phyloP scores from a whole-genome alignment of 345 rosid genomes.

The Citrus sp. region DNA sequence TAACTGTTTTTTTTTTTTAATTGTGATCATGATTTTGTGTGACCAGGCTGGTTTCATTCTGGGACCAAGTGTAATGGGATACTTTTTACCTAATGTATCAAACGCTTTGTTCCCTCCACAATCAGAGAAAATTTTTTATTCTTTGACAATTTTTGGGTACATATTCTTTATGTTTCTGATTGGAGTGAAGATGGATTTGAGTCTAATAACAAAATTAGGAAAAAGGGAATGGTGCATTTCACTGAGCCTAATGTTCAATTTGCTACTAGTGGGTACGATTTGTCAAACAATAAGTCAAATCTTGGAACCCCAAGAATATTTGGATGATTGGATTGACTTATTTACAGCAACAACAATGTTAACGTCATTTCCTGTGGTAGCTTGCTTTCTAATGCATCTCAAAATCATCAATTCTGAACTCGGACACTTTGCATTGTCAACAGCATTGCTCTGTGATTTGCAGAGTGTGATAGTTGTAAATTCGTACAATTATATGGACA shows the following conservation, averaged over 20 bases:
- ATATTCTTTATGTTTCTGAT: constrained; percentile 29
- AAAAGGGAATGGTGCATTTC: constrained; percentile 4
- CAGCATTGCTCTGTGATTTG: constrained; percentile 25
- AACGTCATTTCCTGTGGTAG: constrained; percentile 26
- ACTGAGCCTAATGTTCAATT: background rate
- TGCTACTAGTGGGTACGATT: background rate
- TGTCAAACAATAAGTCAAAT: background rate
- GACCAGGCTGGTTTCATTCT: constrained; percentile 30
- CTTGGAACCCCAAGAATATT: background rate
- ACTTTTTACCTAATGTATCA: constrained; percentile 1
- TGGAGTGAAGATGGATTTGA: constrained; percentile 30
- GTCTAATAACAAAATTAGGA: constrained; percentile 15
- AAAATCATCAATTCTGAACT: constrained; percentile 34
- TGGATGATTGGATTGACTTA: background rate
- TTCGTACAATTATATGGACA: fast-evolving
- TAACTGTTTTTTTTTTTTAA: background rate
- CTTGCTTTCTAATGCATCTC: constrained; percentile 27
- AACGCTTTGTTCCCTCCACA: constrained; percentile 17
- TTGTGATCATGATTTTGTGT: background rate
- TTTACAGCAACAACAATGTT: background rate
- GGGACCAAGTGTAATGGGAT: constrained; percentile 24
- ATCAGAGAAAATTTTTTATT: background rate
- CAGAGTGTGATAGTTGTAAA: background rate
- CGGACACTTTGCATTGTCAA: constrained; percentile 36
- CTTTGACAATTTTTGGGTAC: constrained; percentile 23